Evolutionary conservation across 2,329 filamentous ascomycete species (phyloP), one percentile per base, ranked within the genome.

Genomic region (Hypoxylon sp.): DNA sequence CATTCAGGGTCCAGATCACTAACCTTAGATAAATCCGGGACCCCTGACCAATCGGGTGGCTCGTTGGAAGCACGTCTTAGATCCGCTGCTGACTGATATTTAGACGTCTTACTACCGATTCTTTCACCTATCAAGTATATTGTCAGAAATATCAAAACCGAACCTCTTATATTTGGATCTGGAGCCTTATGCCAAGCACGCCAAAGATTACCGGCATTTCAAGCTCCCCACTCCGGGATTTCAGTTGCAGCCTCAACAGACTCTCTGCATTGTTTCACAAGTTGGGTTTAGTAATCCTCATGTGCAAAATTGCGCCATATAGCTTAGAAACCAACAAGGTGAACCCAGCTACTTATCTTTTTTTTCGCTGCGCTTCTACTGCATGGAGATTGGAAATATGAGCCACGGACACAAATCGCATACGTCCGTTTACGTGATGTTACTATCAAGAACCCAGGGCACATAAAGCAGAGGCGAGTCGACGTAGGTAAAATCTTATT

Each of bases 271-370:
- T 38, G 50, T 49, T 48, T 49, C 38, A 53, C 42, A 44, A 22
- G 48, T 33, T 6, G 32, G 20, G 53, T 57, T 63, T 63, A 40
- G 53, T 57, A 57, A 57, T 63, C 53, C 32, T 42, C 24, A 22
- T 20, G 24, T 48, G 30, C 60, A 48, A 40, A 51, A 26, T 33
- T 52, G 20, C 38, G 36, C 52, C 46, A 24, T 38, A 3, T 38
- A 16, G 53, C 53, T 63, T 57, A 57, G 46, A 48, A 57, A 57
- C 40, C 33, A 53, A 32, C 46, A 8, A n/a, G 28, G 12, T 14
- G 26, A 40, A 24, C 4, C 30, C 26, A 14, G 50, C 16, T 52
- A 53, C 18, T 22, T 42, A n/a, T 5, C 28, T 2, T 53, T 20
- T 16, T 18, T 22, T 53, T 53, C 36, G 24, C 20, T 53, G 6